Percentiles rank a stretch among this genome's conserved stretches.
Conservation (phyloP, 2,329 filamentous ascomycete species). For the Metarhizium album region DNA sequence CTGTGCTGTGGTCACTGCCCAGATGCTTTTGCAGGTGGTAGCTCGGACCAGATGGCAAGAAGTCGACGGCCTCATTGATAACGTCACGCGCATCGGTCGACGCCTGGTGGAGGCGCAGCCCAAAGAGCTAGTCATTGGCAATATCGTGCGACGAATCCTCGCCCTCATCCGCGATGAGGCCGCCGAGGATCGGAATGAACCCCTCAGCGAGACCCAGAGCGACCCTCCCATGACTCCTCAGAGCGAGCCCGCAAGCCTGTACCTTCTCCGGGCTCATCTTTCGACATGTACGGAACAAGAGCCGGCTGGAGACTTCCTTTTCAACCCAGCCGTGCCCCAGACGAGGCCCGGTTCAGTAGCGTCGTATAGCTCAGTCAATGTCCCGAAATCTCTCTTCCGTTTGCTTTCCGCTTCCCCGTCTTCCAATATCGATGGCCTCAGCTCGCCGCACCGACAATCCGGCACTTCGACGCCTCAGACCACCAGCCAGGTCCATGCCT, state of each 20-base stretch:
- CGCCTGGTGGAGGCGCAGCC: constrained; percentile 75
- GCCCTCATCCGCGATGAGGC: constrained; percentile 87
- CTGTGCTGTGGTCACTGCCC: constrained; percentile 84
- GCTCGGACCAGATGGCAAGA: constrained; percentile 70
- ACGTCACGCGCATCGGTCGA: constrained; percentile 68
- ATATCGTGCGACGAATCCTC: constrained; percentile 83
- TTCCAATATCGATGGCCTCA: constrained; percentile 23
- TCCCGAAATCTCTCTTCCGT: constrained; percentile 74
- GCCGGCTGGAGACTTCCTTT: constrained; percentile 18
- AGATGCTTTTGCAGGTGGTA: constrained; percentile 79
- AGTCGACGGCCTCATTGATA: constrained; percentile 66
- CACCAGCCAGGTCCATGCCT: constrained; percentile 48
- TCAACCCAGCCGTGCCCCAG: constrained; percentile 18
- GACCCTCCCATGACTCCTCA: constrained; percentile 32
- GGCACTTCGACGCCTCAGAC: constrained; percentile 40
- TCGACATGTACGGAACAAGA: constrained; percentile 25
- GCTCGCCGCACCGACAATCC: constrained; percentile 37
- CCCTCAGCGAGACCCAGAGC: constrained; percentile 47
- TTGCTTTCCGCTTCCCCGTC: constrained; percentile 65
- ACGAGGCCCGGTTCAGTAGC: constrained; percentile 50
- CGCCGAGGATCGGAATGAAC: constrained; percentile 64
- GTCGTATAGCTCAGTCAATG: constrained; percentile 52
- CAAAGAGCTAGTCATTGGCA: constrained; percentile 83
- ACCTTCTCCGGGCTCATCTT: constrained; percentile 17
- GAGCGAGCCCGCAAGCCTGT: constrained; percentile 22